Conservation (phyloP, 2,329 filamentous ascomycete species). For the Tolypocladium tropicale region DNA sequence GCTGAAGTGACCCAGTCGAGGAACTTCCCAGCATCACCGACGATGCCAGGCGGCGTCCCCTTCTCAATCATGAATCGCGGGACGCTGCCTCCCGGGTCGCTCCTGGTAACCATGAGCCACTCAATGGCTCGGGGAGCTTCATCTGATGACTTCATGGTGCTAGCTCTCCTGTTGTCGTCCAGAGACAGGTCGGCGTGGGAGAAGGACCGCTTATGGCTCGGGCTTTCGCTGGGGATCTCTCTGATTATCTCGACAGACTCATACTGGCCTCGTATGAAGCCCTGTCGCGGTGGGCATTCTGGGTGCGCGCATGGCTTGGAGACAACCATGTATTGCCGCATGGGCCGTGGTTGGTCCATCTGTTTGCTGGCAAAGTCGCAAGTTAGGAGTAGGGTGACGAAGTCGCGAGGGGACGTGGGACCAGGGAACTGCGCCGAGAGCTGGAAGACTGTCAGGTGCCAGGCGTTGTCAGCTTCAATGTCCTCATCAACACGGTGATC, state of each 20-base stretch:
- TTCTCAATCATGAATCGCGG: constrained; percentile 87
- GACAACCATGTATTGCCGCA: constrained; percentile 73
- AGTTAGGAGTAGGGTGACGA: constrained; percentile 68
- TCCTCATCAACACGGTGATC: not conserved
- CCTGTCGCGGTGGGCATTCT: constrained; percentile 56
- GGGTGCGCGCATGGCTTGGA: constrained; percentile 77
- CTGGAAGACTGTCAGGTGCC: constrained; percentile 57
- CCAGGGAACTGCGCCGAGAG: constrained; percentile 84
- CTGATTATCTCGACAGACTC: constrained; percentile 88
- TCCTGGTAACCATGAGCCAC: constrained; percentile 88
- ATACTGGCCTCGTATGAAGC: constrained; percentile 76
- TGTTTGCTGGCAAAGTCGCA: constrained; percentile 42
- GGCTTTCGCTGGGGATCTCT: constrained; percentile 56
- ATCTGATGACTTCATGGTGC: constrained; percentile 5
- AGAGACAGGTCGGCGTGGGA: constrained; percentile 20
- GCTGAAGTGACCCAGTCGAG: constrained; percentile 56
- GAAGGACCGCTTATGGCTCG: constrained; percentile 19
- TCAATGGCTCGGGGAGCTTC: constrained; percentile 41
- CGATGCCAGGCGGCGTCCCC: constrained; percentile 72
- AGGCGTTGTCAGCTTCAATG: constrained; percentile 5
- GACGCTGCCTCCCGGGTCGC: constrained; percentile 80
- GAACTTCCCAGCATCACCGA: constrained; percentile 71
- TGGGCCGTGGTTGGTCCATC: constrained; percentile 21
- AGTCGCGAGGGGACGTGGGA: constrained; percentile 79
- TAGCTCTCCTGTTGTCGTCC: constrained; percentile 15